These are phyloP conservation scores for Hapsidospora chrysogenum DNA, from an alignment of 495 filamentous ascomycete species.

Conservation along the genomic window DNA sequence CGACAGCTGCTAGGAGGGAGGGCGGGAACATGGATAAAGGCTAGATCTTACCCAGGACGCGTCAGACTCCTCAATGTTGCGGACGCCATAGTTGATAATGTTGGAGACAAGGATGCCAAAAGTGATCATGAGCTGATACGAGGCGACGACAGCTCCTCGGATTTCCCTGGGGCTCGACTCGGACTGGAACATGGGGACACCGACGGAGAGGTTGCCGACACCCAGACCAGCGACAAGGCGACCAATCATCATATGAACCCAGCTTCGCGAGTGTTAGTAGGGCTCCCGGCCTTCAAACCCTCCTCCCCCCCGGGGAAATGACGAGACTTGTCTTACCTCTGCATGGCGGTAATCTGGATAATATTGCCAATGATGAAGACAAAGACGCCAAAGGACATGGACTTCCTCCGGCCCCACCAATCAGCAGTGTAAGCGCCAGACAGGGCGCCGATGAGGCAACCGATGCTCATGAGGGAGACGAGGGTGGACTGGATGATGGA, in stretches of 20 bases:
- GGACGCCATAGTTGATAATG: conserved; percentile 43
- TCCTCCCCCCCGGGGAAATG: too few species aligned
- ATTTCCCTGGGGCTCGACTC: conserved; percentile 38
- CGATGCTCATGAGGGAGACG: conserved; percentile 29
- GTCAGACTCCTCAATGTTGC: conserved; percentile 25
- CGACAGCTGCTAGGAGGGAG: too few species aligned
- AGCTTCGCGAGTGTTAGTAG: too few species aligned
- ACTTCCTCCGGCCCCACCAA: conserved; percentile 20
- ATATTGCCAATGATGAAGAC: conserved; percentile 28
- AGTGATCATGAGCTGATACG: conserved; percentile 67
- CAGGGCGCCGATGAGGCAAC: conserved; percentile 20
- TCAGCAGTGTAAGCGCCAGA: conserved; percentile 20
- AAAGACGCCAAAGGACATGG: conserved; percentile 15
- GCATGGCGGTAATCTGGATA: conserved; percentile 37
- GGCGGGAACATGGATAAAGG: too few species aligned
- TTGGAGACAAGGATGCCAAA: conserved; percentile 60
- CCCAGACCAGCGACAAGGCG: conserved; percentile 45
- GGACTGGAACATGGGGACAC: conserved; percentile 46
- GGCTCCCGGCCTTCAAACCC: too few species aligned
- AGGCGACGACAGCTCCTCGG: conserved; percentile 38
- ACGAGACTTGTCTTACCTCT: too few species aligned
- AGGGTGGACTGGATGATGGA: conserved; percentile 22
- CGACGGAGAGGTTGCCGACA: conserved; percentile 45
- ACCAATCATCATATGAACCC: conserved; percentile 32
- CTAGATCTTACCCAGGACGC: too few species aligned